phyloP scores from a whole-genome alignment of 108 stramenopile species.

The Cyclotella atomus region DNA sequence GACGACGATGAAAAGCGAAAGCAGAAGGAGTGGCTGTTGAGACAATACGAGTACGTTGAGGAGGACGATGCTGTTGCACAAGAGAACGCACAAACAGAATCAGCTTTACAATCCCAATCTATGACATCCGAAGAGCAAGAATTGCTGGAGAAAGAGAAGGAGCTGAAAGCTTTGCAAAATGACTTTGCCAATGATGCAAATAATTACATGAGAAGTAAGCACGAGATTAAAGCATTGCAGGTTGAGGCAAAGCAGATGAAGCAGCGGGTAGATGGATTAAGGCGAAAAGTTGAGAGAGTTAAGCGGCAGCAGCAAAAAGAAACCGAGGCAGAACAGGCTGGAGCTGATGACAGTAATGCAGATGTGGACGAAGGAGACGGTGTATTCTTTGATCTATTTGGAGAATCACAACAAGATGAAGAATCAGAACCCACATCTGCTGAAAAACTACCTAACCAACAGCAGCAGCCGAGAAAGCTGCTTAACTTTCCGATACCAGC shows the following conservation, averaged over 20 bases:
- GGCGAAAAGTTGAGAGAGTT: slow-evolving; percentile 48
- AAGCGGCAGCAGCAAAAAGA: slow-evolving; percentile 25
- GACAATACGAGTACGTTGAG: slow-evolving; percentile 61
- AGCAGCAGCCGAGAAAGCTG: neutral
- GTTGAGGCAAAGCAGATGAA: slow-evolving; percentile 52
- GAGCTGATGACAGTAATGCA: neutral
- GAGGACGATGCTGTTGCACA: slow-evolving; percentile 35
- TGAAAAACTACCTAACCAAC: slow-evolving; percentile 29
- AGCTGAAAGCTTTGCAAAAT: slow-evolving; percentile 52
- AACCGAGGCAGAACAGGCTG: slow-evolving; percentile 18
- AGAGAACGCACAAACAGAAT: neutral
- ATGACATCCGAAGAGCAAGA: slow-evolving; percentile 20
- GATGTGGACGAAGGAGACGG: slow-evolving; percentile 11
- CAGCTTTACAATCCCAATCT: neutral
- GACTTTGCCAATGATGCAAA: slow-evolving; percentile 71
- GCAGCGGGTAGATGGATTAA: slow-evolving; percentile 45
- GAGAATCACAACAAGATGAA: slow-evolving; percentile 18
- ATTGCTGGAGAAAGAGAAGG: slow-evolving; percentile 31
- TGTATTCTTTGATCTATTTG: slow-evolving; percentile 34
- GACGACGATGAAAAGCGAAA: slow-evolving; percentile 1
- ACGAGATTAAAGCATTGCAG: slow-evolving; percentile 66
- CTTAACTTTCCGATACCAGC: slow-evolving; percentile 50
- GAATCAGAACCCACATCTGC: slow-evolving; percentile 27
- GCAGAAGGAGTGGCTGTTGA: slow-evolving; percentile 52
- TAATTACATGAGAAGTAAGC: slow-evolving; percentile 79